Evolutionary conservation across 495 filamentous ascomycete species (phyloP).

Genomic region (Penicillium canescens): DNA sequence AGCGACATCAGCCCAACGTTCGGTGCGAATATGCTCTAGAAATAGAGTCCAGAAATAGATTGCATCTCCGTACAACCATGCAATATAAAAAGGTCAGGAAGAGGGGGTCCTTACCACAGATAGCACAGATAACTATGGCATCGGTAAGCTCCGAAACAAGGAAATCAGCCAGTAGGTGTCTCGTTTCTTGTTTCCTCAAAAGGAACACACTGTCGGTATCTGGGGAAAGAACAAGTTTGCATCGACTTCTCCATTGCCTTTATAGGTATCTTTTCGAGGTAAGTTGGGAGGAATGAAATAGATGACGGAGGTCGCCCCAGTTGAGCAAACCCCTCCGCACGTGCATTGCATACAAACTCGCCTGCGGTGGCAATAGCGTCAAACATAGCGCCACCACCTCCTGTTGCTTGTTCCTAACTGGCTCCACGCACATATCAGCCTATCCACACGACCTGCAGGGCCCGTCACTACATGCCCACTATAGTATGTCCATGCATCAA

Average conservation of each 20-base stretch:
- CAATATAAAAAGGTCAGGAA: slow-evolving; percentile 8
- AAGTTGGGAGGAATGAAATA: too few species aligned
- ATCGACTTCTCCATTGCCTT: not conserved
- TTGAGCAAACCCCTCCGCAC: not conserved
- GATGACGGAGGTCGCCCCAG: not conserved
- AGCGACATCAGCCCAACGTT: slow-evolving; percentile 4
- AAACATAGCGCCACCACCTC: not conserved
- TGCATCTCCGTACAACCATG: slow-evolving; percentile 9
- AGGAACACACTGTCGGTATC: not conserved
- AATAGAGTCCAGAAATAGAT: slow-evolving; percentile 9
- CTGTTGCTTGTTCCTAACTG: not conserved
- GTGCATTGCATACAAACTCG: not conserved
- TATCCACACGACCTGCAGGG: not conserved
- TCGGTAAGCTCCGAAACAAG: slow-evolving; percentile 18
- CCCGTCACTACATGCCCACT: not conserved
- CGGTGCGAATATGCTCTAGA: not conserved
- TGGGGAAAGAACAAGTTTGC: not conserved
- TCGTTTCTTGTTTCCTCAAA: not conserved
- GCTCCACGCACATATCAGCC: not conserved
- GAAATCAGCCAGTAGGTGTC: slow-evolving; percentile 3
- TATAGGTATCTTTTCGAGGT: not conserved
- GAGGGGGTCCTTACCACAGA: slow-evolving; percentile 10
- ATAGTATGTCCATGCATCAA: slow-evolving; percentile 1
- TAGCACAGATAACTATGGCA: slow-evolving; percentile 17
- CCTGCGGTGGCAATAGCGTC: too few species aligned